These are phyloP conservation scores for Fusarium paranaense DNA, from an alignment of 2,329 filamentous ascomycete genomes.

Conservation along the genomic window DNA sequence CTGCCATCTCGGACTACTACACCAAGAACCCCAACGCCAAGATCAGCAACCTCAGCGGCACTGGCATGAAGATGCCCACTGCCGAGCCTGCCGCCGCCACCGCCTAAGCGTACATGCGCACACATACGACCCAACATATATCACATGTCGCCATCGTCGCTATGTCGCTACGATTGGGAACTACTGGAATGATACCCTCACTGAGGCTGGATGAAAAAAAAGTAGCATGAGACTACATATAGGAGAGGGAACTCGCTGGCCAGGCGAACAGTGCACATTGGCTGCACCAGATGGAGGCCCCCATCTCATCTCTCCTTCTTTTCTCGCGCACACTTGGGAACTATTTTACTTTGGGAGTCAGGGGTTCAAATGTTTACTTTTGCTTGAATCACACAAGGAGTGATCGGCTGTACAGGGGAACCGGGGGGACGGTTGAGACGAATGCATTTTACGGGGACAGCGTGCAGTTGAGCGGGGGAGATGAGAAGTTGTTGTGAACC, in stretches of 20 bases:
- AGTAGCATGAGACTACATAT: constrained; percentile 11
- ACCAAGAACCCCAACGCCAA: constrained; percentile 84
- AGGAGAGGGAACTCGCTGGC: constrained; percentile 14
- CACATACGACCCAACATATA: constrained; percentile 20
- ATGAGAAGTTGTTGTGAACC: constrained; percentile 18
- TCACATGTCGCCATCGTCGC: constrained; percentile 9
- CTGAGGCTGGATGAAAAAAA: constrained; percentile 37
- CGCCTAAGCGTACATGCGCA: constrained; percentile 33
- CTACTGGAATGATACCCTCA: constrained; percentile 44
- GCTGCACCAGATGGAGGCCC: constrained; percentile 25
- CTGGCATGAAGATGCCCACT: constrained; percentile 73
- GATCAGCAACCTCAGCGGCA: constrained; percentile 81
- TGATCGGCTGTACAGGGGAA: constrained; percentile 22
- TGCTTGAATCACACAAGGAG: constrained; percentile 24
- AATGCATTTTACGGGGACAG: constrained; percentile 10
- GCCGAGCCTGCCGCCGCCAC: constrained; percentile 56
- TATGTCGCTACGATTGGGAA: constrained; percentile 29
- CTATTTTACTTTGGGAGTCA: constrained; percentile 34
- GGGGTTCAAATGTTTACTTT: constrained; percentile 40
- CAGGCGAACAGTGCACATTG: constrained; percentile 18
- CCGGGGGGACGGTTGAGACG: constrained; percentile 1
- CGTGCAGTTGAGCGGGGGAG: neutral
- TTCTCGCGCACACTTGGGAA: constrained; percentile 30
- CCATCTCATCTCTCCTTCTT: constrained; percentile 23
- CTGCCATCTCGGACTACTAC: constrained; percentile 90